A percentile compares a stretch with the other conserved stretches of the same genome.
Evolutionary conservation across 805 yeast genomes (phyloP).

Genomic region (Kockiozyma suomiensis): DNA sequence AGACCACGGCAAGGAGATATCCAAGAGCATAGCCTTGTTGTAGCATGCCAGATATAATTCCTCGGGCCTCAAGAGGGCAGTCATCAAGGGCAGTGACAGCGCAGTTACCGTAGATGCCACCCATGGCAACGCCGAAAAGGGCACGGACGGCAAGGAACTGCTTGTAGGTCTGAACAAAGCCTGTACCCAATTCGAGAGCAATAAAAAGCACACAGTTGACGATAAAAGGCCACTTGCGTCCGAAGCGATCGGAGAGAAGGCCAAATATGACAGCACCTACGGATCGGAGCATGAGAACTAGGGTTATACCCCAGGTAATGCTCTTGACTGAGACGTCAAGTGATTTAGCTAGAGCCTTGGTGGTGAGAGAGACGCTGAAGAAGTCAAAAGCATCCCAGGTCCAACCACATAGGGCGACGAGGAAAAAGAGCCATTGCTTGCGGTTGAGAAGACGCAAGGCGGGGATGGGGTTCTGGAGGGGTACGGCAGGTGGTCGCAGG

Average conservation of each 20-base stretch:
- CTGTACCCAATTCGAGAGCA: constrained; percentile 64
- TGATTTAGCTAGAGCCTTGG: constrained; percentile 52
- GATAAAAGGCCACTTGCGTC: constrained; percentile 70
- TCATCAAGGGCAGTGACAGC: constrained; percentile 70
- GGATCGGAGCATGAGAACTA: constrained; percentile 70
- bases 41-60: constrained; percentile 66
- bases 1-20: constrained; percentile 64
- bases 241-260: constrained; percentile 59
- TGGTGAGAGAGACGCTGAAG: constrained; percentile 63
- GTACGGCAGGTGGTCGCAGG: constrained; percentile 39
- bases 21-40: constrained; percentile 84
- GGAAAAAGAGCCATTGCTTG: constrained; percentile 63
- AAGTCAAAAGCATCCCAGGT: constrained; percentile 74
- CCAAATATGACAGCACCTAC: constrained; percentile 74
- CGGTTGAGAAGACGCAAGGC: constrained; percentile 53
- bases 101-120: constrained; percentile 68
- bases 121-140: constrained; percentile 69
- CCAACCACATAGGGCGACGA: constrained; percentile 67
- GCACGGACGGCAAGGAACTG: constrained; percentile 67
- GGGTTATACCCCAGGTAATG: constrained; percentile 72
- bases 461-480: constrained; percentile 59
- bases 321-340: constrained; percentile 51
- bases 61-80: constrained; percentile 60
- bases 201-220: constrained; percentile 55
- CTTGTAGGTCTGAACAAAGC: constrained; percentile 59